Percentiles rank a stretch among this genome's conserved stretches.
These are phyloP conservation scores for Gastrolobium villosum DNA, from an alignment of 306 rosid species.

Conservation along the genomic window DNA sequence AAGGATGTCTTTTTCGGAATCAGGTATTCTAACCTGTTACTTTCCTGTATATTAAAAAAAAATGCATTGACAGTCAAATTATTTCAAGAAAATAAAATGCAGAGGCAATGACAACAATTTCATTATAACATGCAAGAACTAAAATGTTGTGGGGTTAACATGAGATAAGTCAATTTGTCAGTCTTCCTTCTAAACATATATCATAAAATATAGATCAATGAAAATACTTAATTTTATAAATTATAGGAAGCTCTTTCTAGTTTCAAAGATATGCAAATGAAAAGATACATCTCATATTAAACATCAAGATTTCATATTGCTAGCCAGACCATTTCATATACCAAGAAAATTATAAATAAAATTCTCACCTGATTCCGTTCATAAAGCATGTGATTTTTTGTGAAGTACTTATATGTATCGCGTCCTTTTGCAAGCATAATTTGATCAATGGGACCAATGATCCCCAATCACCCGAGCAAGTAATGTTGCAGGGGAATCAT, in stretches of 20 bases:
- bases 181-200: neutral
- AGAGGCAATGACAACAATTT: conserved; percentile 28
- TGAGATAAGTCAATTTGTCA: neutral
- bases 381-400: conserved; percentile 98
- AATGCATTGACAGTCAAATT: conserved; percentile 9
- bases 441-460: conserved; percentile 86
- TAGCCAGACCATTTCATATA: neutral
- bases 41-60: conserved; percentile 68
- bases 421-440: conserved; percentile 94
- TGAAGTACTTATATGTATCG: conserved; percentile 88
- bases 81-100: conserved; percentile 23
- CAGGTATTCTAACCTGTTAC: conserved; percentile 89
- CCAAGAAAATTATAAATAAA: conserved; percentile 36
- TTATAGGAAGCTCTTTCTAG: neutral
- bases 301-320: conserved; percentile 34
- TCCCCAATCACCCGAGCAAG: conserved; percentile 95
- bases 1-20: conserved; percentile 96
- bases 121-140: conserved; percentile 6
- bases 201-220: neutral
- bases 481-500: conserved; percentile 96
- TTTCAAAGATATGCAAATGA: conserved; percentile 9
- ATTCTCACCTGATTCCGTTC: conserved; percentile 91
- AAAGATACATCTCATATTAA: conserved; percentile 22
- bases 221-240: neutral
- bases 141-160: conserved; percentile 17